Evolutionary conservation across 306 rosid species (phyloP).

Genomic region (Datisca glomerata): DNA sequence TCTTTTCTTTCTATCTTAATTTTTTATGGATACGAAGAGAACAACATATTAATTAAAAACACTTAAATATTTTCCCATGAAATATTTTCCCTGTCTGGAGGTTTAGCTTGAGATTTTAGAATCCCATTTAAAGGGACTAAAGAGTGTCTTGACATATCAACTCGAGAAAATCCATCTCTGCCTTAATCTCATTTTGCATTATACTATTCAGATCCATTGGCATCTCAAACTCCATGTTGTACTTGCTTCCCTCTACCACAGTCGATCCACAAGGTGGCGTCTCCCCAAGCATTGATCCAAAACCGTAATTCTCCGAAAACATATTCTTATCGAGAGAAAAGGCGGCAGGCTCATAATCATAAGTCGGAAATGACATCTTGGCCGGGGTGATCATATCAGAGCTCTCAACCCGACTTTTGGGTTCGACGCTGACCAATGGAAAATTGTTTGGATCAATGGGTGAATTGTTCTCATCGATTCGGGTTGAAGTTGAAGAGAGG

Average conservation of each 20-base stretch:
- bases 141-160: conserved; percentile 15
- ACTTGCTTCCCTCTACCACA: conserved; percentile 5
- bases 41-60: no score
- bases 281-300: conserved; percentile 8
- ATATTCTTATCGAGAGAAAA: no score
- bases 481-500: conserved; percentile 7
- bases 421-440: background rate
- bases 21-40: no score
- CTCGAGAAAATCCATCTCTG: conserved; percentile 33
- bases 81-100: no score
- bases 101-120: no score
- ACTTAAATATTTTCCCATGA: no score
- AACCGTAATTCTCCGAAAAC: conserved; percentile 6
- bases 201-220: conserved; percentile 15
- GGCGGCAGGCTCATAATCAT: background rate
- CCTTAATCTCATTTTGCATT: conserved; percentile 13
- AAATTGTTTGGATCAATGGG: background rate
- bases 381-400: background rate
- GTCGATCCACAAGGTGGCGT: background rate
- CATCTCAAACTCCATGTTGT: conserved; percentile 9
- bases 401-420: background rate
- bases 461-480: background rate
- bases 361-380: background rate
- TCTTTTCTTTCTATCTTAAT: no score
- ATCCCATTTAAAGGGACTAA: no score